These are phyloP conservation scores for Eucalyptus regnans DNA, from an alignment of 345 rosid genomes.

Conservation along the genomic window DNA sequence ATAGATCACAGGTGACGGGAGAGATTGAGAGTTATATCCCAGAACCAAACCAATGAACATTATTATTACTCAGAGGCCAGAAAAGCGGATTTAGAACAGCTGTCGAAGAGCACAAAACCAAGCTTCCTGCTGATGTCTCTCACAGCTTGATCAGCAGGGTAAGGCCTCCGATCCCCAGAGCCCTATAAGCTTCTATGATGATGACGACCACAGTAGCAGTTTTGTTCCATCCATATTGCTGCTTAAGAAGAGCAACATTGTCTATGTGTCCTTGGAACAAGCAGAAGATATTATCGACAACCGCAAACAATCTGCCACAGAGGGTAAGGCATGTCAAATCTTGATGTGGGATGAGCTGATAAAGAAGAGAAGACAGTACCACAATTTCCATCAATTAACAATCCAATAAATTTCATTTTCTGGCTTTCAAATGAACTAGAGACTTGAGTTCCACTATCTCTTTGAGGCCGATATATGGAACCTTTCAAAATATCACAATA, in stretches of 20 bases:
- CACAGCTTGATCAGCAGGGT: slow-evolving; percentile 84
- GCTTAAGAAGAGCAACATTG: too few relatives aligned
- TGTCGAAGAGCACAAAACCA: slow-evolving; percentile 57
- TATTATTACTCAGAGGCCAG: slow-evolving; percentile 38
- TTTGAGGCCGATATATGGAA: too few relatives aligned
- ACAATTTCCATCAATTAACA: too few relatives aligned
- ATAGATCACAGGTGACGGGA: background rate
- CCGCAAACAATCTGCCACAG: too few relatives aligned
- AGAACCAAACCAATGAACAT: background rate
- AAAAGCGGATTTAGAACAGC: slow-evolving; percentile 38
- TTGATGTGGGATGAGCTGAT: too few relatives aligned
- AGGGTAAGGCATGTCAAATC: too few relatives aligned
- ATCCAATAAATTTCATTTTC: too few relatives aligned
- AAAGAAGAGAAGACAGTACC: too few relatives aligned
- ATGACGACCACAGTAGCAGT: slow-evolving; percentile 68
- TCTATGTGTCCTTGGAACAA: too few relatives aligned
- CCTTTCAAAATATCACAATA: too few relatives aligned
- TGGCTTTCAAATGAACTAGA: too few relatives aligned
- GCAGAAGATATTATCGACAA: too few relatives aligned
- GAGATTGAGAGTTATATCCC: background rate
- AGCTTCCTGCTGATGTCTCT: slow-evolving; percentile 67
- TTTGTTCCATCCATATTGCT: slow-evolving; percentile 44
- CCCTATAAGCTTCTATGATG: slow-evolving; percentile 32
- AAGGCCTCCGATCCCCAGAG: slow-evolving; percentile 14
- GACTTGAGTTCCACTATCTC: slow-evolving; percentile 3